These are phyloP conservation scores for Syzygium jambos DNA, from an alignment of 345 rosid species.

Conservation along the genomic window DNA sequence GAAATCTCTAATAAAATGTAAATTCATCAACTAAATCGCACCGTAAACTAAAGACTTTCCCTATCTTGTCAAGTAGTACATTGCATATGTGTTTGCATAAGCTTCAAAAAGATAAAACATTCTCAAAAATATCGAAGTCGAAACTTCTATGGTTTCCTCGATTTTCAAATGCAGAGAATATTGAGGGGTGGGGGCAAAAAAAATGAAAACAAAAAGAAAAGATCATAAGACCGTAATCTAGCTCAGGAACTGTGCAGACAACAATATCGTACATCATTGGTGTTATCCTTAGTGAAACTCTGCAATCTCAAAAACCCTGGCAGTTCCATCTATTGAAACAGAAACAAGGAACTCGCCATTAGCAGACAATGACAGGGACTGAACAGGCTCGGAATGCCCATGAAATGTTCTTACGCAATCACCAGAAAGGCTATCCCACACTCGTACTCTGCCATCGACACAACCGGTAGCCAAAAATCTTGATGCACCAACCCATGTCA, in stretches of 20 bases:
- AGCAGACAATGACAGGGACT: conserved; percentile 42
- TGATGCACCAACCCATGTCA: conserved; percentile 71
- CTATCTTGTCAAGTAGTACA: background rate
- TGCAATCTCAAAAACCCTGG: conserved; percentile 64
- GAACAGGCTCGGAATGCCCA: conserved; percentile 60
- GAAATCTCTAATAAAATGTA: background rate
- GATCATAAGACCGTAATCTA: background rate
- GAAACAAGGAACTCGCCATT: conserved; percentile 52
- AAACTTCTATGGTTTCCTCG: background rate
- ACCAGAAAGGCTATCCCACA: conserved; percentile 86
- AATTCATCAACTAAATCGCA: background rate
- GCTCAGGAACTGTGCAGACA: background rate
- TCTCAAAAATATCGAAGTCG: background rate
- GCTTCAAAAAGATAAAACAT: background rate
- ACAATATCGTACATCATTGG: background rate
- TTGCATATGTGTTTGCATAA: background rate
- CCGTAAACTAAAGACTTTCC: background rate
- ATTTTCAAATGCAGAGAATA: background rate
- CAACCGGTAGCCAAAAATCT: conserved; percentile 74
- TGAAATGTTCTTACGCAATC: conserved; percentile 48
- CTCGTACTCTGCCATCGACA: conserved; percentile 52
- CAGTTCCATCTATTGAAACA: conserved; percentile 63
- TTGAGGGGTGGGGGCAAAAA: background rate
- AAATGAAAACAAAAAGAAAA: background rate
- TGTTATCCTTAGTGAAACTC: conserved; percentile 20